phyloP scores from a whole-genome alignment of 2,329 filamentous ascomycete genomes.

The Rachicladosporium sp. region DNA sequence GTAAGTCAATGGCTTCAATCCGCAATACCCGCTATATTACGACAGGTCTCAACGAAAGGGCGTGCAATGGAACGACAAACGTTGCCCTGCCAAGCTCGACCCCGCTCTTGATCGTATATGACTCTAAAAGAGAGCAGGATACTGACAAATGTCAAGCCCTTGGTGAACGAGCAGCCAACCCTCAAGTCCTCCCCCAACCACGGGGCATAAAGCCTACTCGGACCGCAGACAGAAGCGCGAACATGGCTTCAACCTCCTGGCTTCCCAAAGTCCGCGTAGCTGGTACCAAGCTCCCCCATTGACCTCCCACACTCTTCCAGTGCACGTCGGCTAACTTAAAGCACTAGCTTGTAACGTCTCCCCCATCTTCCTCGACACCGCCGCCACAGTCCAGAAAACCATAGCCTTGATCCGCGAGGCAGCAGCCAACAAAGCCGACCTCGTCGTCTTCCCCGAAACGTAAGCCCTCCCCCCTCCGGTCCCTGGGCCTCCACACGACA shows the following conservation, averaged over 20 bases:
- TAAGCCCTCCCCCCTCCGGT: conserved; percentile 25
- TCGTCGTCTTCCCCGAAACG: conserved; percentile 43
- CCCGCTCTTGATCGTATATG: too few relatives aligned
- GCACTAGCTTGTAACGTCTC: conserved; percentile 18
- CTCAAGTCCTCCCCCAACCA: background rate
- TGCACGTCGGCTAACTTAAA: too few relatives aligned
- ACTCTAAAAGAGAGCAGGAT: too few relatives aligned
- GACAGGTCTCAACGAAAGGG: too few relatives aligned
- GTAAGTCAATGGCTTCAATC: too few relatives aligned
- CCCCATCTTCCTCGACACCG: conserved; percentile 37
- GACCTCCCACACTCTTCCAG: too few relatives aligned
- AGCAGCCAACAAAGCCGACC: conserved; percentile 30
- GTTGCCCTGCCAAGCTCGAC: too few relatives aligned
- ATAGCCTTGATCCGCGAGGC: conserved; percentile 35
- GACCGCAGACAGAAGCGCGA: background rate
- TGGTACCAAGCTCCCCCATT: conserved; percentile 3
- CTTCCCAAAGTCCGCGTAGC: conserved; percentile 15
- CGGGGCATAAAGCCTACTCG: background rate
- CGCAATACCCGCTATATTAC: too few relatives aligned
- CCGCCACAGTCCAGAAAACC: conserved; percentile 35
- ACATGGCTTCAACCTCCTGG: conserved; percentile 19
- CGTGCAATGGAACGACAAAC: too few relatives aligned
- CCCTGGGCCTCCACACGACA: too few relatives aligned
- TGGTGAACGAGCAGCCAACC: too few relatives aligned
- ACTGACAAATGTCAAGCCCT: too few relatives aligned